A percentile compares a stretch with the other conserved stretches of the same genome.
These are phyloP conservation scores for Astrocystis sublimbata DNA, from an alignment of 495 filamentous ascomycete species.

Conservation along the genomic window DNA sequence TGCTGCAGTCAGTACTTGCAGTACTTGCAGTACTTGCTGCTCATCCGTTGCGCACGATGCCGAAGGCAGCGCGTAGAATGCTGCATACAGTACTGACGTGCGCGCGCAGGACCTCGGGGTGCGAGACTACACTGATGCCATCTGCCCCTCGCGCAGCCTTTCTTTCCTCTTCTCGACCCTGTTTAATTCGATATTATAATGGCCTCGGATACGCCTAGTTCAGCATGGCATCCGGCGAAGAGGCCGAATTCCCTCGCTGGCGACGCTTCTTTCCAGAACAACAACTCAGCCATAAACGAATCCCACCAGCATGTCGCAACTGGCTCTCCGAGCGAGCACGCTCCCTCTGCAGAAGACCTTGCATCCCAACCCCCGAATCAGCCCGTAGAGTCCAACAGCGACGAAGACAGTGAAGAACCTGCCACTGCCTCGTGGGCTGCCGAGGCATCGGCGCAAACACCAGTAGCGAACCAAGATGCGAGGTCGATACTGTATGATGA, in stretches of 20 bases:
- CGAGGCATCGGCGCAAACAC: conserved; percentile 17
- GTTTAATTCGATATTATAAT: conserved; percentile 38
- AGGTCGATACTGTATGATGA: conserved; percentile 16
- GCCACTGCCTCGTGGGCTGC: conserved; percentile 30
- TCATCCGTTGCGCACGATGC: neutral
- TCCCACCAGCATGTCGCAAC: neutral
- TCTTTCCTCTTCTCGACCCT: conserved; percentile 30
- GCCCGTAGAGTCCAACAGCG: conserved; percentile 30
- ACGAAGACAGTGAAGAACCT: conserved; percentile 29
- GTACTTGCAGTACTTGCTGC: too few species aligned
- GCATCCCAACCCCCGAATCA: conserved; percentile 22
- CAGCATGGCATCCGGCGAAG: conserved; percentile 58
- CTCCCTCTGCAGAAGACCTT: conserved; percentile 22
- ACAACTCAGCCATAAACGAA: conserved; percentile 3
- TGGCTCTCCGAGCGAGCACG: neutral
- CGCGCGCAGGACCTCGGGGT: neutral
- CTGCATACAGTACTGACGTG: conserved; percentile 2
- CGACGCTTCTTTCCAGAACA: conserved; percentile 13
- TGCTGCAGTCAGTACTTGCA: too few species aligned
- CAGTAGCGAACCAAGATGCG: conserved; percentile 19
- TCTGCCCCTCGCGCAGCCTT: conserved; percentile 16
- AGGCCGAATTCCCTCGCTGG: conserved; percentile 50
- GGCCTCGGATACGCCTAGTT: conserved; percentile 42
- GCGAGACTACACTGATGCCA: conserved; percentile 3
- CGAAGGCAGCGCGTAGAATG: neutral